Evolutionary conservation across 768 basidiomycete species (phyloP).

Genomic region (Macrolepiota fuliginosa): DNA sequence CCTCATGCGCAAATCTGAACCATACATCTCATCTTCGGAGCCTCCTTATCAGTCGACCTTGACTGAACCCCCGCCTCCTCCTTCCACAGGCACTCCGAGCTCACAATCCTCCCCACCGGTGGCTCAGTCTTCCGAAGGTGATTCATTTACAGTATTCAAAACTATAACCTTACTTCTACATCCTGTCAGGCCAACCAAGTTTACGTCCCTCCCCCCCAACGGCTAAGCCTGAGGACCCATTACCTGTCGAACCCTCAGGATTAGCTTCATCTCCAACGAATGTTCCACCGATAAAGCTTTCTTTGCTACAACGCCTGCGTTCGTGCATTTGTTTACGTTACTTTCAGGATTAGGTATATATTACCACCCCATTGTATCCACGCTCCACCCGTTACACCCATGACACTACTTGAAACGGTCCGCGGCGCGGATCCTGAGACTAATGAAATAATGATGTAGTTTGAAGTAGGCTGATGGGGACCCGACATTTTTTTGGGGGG

Average conservation of each 20-base stretch:
- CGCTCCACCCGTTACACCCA: not conserved
- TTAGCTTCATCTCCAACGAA: not conserved
- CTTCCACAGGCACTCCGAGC: not conserved
- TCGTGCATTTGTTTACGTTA: not conserved
- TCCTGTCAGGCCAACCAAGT: not conserved
- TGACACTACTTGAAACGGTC: not conserved
- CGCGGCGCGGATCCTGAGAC: too few species aligned
- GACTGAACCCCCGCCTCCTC: not conserved
- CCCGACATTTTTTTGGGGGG: too few species aligned
- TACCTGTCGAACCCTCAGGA: not conserved
- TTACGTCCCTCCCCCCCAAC: not conserved
- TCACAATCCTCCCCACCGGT: not conserved
- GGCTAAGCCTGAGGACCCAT: not conserved
- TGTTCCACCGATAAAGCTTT: not conserved
- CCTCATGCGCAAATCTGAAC: not conserved
- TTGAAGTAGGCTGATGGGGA: too few species aligned
- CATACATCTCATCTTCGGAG: not conserved
- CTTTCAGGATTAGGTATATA: not conserved
- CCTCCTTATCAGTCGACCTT: not conserved
- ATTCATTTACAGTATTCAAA: not conserved
- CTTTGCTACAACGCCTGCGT: not conserved
- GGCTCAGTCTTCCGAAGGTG: not conserved
- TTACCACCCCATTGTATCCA: not conserved
- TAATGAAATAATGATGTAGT: too few species aligned
- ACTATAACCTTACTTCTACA: not conserved